Base-by-base conservation (phyloP, 2,329 filamentous ascomycete species). In the Atkinsonella texensis region DNA sequence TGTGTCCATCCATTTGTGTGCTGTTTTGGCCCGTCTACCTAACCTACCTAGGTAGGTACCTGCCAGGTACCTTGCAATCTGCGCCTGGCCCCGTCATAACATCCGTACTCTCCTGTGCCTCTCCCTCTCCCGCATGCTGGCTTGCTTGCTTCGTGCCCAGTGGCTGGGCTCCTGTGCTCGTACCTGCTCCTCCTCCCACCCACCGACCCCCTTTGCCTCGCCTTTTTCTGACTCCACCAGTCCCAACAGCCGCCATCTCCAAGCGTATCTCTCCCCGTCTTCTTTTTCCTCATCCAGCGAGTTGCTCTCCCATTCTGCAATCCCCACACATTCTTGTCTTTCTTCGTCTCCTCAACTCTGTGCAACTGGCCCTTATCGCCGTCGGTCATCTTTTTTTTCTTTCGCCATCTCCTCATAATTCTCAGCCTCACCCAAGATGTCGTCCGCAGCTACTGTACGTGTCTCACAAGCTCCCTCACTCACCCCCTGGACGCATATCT, bases 381-480 rank as follows among this genome's bases (percentile, higher is more conserved):
- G 46, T 56, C 52, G 43, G 48, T 56, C 52, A 41, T 51, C 52
- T 39, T 47, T 53, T 51, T 50, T 41, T 52, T 41, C 43, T 31
- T 49, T 46, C 53, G 52, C 50, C 33, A 49, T 48, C 39, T 46
- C 53, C 45, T 55, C 51, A 54, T 45, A 49, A 44, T 35, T 23
- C 35, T 4, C 20, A 32, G 39, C 40, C 39, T 53, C 54, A 40
- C 28, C 53, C 57, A 60, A 56, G 46, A 62, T 62, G 60, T 62
- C 59, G 51, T 59, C 60, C 50, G 52, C 59, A 48, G 55, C 59
- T 56, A 35, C 50, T 23, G 52, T 57, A 49, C 56, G 50, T 53
- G 41, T 48, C 46, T 49, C 50, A 28, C 23, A 54, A 50, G 40
- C 41, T 53, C 32, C 46, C 42, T n/a, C 20, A 13, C 44, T 35